Evolutionary conservation across 75 land plant genomes (phyloP), one percentile per base, ranked within the genome.

Genomic region (Gnetum montanum): DNA sequence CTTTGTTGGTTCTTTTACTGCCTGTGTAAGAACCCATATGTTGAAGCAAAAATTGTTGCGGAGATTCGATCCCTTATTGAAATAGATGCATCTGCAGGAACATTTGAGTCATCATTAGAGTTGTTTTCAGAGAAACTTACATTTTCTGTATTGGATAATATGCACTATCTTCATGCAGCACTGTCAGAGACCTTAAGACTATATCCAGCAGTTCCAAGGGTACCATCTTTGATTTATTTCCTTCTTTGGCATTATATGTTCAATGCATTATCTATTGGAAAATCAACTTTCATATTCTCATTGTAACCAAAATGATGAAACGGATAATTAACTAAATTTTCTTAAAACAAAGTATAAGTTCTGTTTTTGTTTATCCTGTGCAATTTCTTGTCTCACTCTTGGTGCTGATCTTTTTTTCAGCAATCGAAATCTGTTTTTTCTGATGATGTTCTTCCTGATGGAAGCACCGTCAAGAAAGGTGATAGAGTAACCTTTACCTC

Each of bases 131-230:
- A 53, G 22, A 16, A 23, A 31, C 37, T 53, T 20, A 50, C 60
- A n/a, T 38, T 35, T 18, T 31, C 31, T 19, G 28, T 61, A 13
- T 25, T 63, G 31, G 62, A 67, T 40, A 73, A 68, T 29, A 73
- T 77, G 75, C 87, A 84, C 4, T 91, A 84, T 58, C 74, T 91
- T 29, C 97, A 91, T 28, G 97, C 97, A 26, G 64, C 83, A 2
- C 26, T 88, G 24, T 58, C 75, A 18, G 97, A 91, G 69, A 84
- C 97, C 13, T 59, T 87, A 15, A 70, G 96, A 28, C 72, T 90
- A 0, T 81, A 80, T 37, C 97, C 94, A 55, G 75, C 85, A 11
- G 94, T 88, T 50, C 94, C 97, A 24, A 20, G 57, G 70, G 87
- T 80, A 79, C n/a, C n/a, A n/a, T n/a, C n/a, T n/a, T n/a, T n/a